Evolutionary conservation across 1,284 basidiomycete genomes (phyloP).

Genomic region (Apiotrichum sp.): DNA sequence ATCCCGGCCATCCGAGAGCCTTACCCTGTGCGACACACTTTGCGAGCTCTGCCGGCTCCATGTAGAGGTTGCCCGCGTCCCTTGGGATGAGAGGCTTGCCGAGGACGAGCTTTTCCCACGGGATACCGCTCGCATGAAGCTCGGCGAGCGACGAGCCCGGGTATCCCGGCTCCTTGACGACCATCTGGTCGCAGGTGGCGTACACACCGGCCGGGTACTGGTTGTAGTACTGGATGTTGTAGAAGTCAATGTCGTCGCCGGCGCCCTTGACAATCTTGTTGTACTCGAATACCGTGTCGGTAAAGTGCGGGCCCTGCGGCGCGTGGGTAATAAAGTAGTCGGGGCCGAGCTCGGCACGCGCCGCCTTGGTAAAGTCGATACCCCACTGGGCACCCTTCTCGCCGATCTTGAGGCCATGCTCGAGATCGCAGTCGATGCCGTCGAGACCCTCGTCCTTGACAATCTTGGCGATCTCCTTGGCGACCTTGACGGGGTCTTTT

Average conservation of each 20-base stretch:
- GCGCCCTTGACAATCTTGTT: conserved; percentile 29
- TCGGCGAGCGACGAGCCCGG: conserved; percentile 34
- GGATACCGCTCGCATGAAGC: conserved; percentile 32
- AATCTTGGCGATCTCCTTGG: conserved; percentile 32
- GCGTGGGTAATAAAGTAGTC: conserved; percentile 41
- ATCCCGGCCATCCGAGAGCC: conserved; percentile 22
- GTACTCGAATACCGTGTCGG: conserved; percentile 33
- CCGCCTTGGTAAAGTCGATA: background rate
- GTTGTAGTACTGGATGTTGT: conserved; percentile 49
- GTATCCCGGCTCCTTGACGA: background rate
- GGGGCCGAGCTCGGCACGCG: conserved; percentile 32
- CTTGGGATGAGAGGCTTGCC: conserved; percentile 13
- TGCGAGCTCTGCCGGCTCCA: conserved; percentile 8
- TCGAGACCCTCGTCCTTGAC: conserved; percentile 48
- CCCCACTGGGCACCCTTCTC: background rate
- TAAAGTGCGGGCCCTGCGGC: conserved; percentile 32
- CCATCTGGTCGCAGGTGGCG: conserved; percentile 5
- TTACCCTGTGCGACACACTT: conserved; percentile 19
- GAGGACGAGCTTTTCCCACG: conserved; percentile 44
- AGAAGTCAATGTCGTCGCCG: conserved; percentile 34
- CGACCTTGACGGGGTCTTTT: conserved; percentile 2
- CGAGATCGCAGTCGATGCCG: conserved; percentile 50
- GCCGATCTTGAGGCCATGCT: background rate
- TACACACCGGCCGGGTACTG: conserved; percentile 27
- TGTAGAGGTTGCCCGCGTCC: conserved; percentile 11